These are phyloP conservation scores for Cladosporium sp. DNA, from an alignment of 2,329 filamentous ascomycete genomes.

Conservation along the genomic window DNA sequence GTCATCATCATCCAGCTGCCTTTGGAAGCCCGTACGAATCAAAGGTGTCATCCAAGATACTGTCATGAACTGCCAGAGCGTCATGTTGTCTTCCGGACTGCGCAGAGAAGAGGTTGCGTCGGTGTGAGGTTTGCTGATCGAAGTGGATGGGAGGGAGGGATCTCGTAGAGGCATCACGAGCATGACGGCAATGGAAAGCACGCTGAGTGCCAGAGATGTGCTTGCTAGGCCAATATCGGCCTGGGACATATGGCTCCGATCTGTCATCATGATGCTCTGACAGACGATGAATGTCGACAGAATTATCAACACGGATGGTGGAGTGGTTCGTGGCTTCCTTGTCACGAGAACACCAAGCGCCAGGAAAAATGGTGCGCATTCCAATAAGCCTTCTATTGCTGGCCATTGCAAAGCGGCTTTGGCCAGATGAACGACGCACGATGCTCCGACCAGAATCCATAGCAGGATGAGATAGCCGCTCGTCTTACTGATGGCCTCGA, in stretches of 20 bases:
- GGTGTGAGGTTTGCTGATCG: conserved; percentile 57
- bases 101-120: conserved; percentile 58
- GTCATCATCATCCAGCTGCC: conserved; percentile 71
- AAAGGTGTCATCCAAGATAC: conserved; percentile 79
- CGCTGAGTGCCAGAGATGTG: conserved; percentile 34
- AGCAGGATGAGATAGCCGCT: conserved; percentile 19
- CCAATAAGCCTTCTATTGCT: conserved; percentile 11
- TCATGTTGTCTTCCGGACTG: conserved; percentile 74
- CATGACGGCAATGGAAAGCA: conserved; percentile 50
- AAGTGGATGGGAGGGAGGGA: conserved; percentile 47
- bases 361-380: conserved; percentile 24
- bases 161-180: conserved; percentile 68
- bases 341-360: conserved; percentile 21
- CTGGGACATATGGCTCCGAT: conserved; percentile 14
- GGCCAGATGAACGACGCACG: conserved; percentile 19
- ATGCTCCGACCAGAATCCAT: conserved; percentile 16
- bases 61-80: conserved; percentile 77
- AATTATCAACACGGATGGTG: conserved; percentile 23
- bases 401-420: conserved; percentile 11
- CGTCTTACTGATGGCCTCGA: conserved; percentile 31
- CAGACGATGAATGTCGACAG: conserved; percentile 20
- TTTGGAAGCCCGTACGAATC: conserved; percentile 59
- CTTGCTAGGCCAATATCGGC: conserved; percentile 30
- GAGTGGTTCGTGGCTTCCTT: conserved; percentile 25
- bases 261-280: conserved; percentile 23